Evolutionary conservation across 352 stramenopile genomes (phyloP).

Genomic region (Phytophthora agathidicida): DNA sequence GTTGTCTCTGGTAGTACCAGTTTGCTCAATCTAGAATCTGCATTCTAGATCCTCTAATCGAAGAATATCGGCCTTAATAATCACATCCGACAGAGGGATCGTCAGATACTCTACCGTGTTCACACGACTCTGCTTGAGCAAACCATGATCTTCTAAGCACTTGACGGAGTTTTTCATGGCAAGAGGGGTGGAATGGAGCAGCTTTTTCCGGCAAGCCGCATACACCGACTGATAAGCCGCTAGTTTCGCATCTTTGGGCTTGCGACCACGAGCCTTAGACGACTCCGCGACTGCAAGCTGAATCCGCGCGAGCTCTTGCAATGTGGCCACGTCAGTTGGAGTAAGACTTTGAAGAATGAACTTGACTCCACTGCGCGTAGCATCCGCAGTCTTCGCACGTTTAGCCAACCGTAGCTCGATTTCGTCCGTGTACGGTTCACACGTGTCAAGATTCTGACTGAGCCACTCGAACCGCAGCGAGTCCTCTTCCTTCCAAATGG

Average conservation of each 20-base stretch:
- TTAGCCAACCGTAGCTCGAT: conserved; percentile 43
- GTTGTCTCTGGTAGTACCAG: too few relatives aligned
- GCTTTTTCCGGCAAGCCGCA: conserved; percentile 53
- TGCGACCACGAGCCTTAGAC: conserved; percentile 8
- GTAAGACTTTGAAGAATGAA: conserved; percentile 74
- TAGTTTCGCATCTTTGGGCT: conserved; percentile 17
- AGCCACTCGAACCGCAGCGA: conserved; percentile 61
- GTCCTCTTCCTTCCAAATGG: conserved; percentile 64
- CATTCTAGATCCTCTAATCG: conserved; percentile 24
- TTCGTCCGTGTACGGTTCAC: conserved; percentile 52
- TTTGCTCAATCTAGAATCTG: too few relatives aligned
- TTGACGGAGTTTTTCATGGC: conserved; percentile 75
- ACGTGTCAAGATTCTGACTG: conserved; percentile 48
- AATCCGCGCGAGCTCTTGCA: conserved; percentile 50
- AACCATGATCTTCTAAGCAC: conserved; percentile 62
- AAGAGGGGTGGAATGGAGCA: conserved; percentile 52
- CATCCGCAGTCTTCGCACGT: conserved; percentile 31
- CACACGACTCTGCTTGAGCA: conserved; percentile 45
- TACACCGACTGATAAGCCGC: conserved; percentile 58
- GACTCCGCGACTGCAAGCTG: conserved; percentile 31
- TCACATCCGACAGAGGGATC: conserved; percentile 50
- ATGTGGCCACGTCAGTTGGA: conserved; percentile 55
- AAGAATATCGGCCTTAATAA: conserved; percentile 54
- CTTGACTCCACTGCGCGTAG: conserved; percentile 51
- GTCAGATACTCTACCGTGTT: conserved; percentile 51